Base-by-base conservation (phyloP, 257 asterid species). In the Solanum chiquidenum region DNA sequence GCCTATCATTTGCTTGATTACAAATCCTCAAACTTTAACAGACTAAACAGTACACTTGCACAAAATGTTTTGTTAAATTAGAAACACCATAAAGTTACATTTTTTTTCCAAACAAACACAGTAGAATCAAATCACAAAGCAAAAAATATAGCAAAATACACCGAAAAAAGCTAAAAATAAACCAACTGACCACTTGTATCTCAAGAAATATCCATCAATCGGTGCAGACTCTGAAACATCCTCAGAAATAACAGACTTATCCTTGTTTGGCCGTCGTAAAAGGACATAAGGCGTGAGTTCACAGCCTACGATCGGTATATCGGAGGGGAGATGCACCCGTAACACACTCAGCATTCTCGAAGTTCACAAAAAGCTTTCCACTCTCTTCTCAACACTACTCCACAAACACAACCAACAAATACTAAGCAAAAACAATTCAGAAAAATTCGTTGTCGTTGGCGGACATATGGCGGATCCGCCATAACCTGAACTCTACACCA, bases 241-340 rank as follows among this genome's bases (percentile, higher is more conserved):
- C 72, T 93, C 96, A 6, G 95, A 87, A 37, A 90, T 83, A 44
- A 90, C 87, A 25, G 95, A 80, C 72, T 87, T 89, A 87, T 93
- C 93, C 85, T 80, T 80, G 34, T 46, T 40, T 4, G 93, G 87
- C 73, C 95, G 95, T 89, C 90, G 93, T 91, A 94, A 87, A 38
- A 97, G 95, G 77, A 97, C 97, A 52, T 95, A 97, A 1, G 99
- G 99, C 71, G 95, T 93, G 90, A 97, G 92, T 89, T 97, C 98
- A 87, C 99, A 97, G 86, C 98, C 98, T 31, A 97, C 99, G 55
- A 97, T 95, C 49, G 99, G 98, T 87, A 97, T 97, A 88, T 95
- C 99, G 76, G 99, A 94, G 76, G 99, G 98, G 80, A 97, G 93
- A 91, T 94, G 98, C 90, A 94, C 95, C 79, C 96, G 91, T 52